A percentile compares a stretch with the other conserved stretches of the same genome.
These are phyloP conservation scores for Cryptococcus wingfieldii DNA, from an alignment of 1,284 basidiomycete genomes.

Conservation along the genomic window DNA sequence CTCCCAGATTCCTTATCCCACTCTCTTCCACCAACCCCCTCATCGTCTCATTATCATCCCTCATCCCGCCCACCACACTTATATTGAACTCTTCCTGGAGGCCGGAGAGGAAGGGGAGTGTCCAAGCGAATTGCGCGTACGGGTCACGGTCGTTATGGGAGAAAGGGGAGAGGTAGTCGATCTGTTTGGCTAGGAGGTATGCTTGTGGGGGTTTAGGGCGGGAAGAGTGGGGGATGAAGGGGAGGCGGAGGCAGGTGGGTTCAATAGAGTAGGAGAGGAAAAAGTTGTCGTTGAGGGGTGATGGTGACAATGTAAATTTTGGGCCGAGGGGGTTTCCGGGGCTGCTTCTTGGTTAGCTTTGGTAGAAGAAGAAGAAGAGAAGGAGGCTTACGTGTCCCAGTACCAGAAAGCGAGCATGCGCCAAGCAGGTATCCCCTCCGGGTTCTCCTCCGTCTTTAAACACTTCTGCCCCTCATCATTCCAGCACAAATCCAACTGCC, in stretches of 20 bases:
- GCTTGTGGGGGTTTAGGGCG: conserved; percentile 32
- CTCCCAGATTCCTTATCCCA: conserved; percentile 26
- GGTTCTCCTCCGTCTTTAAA: conserved; percentile 27
- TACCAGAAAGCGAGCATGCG: conserved; percentile 45
- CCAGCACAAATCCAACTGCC: conserved; percentile 31
- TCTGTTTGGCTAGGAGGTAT: conserved; percentile 45
- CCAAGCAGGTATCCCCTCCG: conserved; percentile 44
- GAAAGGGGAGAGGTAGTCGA: conserved; percentile 29
- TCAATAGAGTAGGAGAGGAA: conserved; percentile 50
- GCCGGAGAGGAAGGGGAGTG: conserved; percentile 17
- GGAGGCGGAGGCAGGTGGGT: conserved; percentile 33
- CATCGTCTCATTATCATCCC: conserved; percentile 22
- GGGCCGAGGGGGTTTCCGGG: conserved; percentile 42
- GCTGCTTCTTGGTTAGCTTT: conserved; percentile 6
- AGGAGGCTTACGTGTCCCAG: conserved; percentile 40
- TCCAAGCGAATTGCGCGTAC: conserved; percentile 27
- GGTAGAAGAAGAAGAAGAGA: background rate
- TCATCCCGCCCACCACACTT: conserved; percentile 25
- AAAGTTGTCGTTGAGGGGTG: conserved; percentile 31
- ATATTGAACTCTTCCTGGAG: conserved; percentile 20
- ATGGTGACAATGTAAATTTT: conserved; percentile 47
- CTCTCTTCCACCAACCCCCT: conserved; percentile 10
- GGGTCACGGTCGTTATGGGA: background rate
- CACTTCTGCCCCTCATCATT: conserved; percentile 20
- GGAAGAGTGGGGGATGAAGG: conserved; percentile 14